Percentiles rank a stretch among this genome's conserved stretches.
These are phyloP conservation scores for Phragmites australis DNA, from an alignment of 176 grass and related monocot species.

Conservation along the genomic window DNA sequence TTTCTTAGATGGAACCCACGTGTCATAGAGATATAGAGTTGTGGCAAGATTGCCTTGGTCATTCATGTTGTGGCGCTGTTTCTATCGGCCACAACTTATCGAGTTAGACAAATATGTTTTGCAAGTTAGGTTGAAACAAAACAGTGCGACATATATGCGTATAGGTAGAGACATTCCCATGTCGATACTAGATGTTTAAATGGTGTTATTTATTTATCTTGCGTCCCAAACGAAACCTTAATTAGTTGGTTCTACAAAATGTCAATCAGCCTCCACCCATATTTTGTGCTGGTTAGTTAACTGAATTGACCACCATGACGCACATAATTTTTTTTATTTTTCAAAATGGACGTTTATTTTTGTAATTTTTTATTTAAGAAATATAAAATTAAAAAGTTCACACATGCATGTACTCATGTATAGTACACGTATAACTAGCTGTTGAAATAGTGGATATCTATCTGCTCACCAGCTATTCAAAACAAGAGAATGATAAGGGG, in stretches of 20 bases:
- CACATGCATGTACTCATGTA: neutral
- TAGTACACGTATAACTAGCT: neutral
- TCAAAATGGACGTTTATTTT: too few species aligned
- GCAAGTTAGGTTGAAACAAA: too few species aligned
- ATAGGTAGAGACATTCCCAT: neutral
- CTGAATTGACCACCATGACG: neutral
- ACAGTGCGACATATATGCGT: neutral
- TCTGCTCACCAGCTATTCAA: neutral
- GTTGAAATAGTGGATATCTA: neutral
- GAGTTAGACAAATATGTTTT: too few species aligned
- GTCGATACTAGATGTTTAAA: neutral
- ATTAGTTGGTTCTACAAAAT: neutral
- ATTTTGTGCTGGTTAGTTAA: neutral
- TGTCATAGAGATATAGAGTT: too few species aligned
- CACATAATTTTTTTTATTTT: too few species aligned
- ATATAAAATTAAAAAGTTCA: too few species aligned
- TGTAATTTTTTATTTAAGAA: too few species aligned
- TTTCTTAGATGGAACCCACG: too few species aligned
- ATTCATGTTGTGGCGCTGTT: too few species aligned
- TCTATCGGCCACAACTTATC: too few species aligned
- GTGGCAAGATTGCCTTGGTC: too few species aligned
- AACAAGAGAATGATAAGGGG: neutral
- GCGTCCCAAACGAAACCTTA: neutral
- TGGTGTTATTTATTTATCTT: neutral
- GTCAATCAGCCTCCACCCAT: neutral